Evolutionary conservation across 768 basidiomycete species (phyloP).

Genomic region (Podaxis sp.): DNA sequence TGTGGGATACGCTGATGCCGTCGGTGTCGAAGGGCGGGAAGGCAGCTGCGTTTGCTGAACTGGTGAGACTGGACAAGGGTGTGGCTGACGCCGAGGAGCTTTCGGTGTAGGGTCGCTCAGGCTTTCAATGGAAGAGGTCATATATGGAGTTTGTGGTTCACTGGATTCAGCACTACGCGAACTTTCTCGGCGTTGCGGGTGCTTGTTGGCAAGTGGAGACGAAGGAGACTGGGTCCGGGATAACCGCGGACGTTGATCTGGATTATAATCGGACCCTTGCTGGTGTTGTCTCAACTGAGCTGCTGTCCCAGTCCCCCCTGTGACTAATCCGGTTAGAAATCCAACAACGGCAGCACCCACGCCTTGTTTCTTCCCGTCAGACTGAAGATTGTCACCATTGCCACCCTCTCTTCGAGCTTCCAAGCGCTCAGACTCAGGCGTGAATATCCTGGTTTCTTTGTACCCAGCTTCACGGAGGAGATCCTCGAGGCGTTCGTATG

Average conservation of each 20-base stretch:
- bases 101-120: conserved; percentile 26
- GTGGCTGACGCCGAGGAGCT: conserved; percentile 9
- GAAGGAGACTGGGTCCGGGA: conserved; percentile 17
- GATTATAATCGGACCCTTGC: background rate
- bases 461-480: conserved; percentile 86
- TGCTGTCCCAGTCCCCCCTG: conserved; percentile 26
- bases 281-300: conserved; percentile 6
- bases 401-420: conserved; percentile 27
- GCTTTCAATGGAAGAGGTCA: conserved; percentile 35
- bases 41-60: conserved; percentile 5
- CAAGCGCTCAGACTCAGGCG: conserved; percentile 70
- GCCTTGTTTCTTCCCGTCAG: conserved; percentile 33
- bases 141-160: conserved; percentile 24
- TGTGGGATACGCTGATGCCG: background rate
- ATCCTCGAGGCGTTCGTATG: conserved; percentile 84
- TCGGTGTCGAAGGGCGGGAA: conserved; percentile 11
- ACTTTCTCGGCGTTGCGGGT: conserved; percentile 1
- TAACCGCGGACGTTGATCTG: conserved; percentile 2
- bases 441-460: conserved; percentile 88
- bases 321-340: conserved; percentile 64
- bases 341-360: conserved; percentile 65
- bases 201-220: conserved; percentile 29
- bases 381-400: conserved; percentile 20
- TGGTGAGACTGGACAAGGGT: background rate
- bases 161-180: conserved; percentile 17